phyloP scores from a whole-genome alignment of 306 rosid species.

The Lotus japonicus region DNA sequence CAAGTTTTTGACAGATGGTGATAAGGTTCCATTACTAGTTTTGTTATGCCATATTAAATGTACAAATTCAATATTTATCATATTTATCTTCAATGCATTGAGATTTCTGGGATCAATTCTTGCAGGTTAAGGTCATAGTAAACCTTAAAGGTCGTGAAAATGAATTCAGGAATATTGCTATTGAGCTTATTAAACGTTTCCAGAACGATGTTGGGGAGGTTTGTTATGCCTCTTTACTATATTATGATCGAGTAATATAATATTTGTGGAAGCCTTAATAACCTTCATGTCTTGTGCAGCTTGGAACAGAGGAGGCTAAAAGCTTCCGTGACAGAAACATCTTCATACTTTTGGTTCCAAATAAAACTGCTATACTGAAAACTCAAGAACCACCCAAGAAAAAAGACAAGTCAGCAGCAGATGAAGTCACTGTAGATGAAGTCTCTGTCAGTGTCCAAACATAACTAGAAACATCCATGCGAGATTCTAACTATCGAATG shows the following conservation, averaged over 20 bases:
- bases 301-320: conserved; percentile 81
- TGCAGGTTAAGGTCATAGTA: conserved; percentile 91
- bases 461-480: conserved; percentile 10
- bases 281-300: conserved; percentile 41
- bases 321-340: conserved; percentile 80
- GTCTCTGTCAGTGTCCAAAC: conserved; percentile 62
- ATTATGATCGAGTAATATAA: neutral
- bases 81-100: conserved; percentile 5
- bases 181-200: conserved; percentile 79
- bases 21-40: conserved; percentile 57
- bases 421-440: conserved; percentile 85
- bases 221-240: conserved; percentile 10
- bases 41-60: neutral
- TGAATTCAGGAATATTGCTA: conserved; percentile 88
- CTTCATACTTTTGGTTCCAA: conserved; percentile 67
- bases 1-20: conserved; percentile 90
- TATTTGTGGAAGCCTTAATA: neutral
- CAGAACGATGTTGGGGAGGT: conserved; percentile 96
- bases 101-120: conserved; percentile 24
- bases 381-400: conserved; percentile 71
- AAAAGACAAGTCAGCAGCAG: conserved; percentile 41
- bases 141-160: conserved; percentile 96
- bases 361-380: conserved; percentile 66
- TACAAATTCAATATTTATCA: neutral
- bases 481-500: conserved; percentile 30